A percentile compares a stretch with the other conserved stretches of the same genome.
Evolutionary conservation across 257 asterid species (phyloP).

Genomic region (Striga asiatica): DNA sequence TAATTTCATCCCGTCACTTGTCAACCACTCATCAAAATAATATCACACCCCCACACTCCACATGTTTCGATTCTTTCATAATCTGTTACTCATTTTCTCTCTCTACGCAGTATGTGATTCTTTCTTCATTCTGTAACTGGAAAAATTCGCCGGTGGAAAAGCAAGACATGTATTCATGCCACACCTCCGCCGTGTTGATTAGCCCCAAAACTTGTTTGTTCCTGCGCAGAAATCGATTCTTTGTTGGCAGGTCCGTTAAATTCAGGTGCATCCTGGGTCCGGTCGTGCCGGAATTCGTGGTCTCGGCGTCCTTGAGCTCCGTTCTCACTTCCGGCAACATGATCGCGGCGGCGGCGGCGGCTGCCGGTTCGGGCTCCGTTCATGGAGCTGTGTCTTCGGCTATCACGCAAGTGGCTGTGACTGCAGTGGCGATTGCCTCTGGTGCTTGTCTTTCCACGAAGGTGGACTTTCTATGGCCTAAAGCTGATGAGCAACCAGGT

Average conservation of each 20-base stretch:
- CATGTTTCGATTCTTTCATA: no score
- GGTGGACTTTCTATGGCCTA: slow-evolving; percentile 95
- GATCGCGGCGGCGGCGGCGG: slow-evolving; percentile 70
- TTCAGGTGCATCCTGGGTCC: slow-evolving; percentile 37
- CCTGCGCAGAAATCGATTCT: slow-evolving; percentile 28
- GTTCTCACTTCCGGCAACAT: slow-evolving; percentile 59
- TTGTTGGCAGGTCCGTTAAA: slow-evolving; percentile 24
- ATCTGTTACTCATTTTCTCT: no score
- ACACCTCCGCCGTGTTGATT: slow-evolving; percentile 33
- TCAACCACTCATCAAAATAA: no score
- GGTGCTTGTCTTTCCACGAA: slow-evolving; percentile 98
- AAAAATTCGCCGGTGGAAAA: no score
- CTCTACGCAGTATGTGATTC: no score
- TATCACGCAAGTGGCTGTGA: slow-evolving; percentile 80
- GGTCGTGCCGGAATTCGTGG: slow-evolving; percentile 29
- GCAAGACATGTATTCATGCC: slow-evolving; percentile 37
- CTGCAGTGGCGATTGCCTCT: slow-evolving; percentile 92
- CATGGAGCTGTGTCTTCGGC: slow-evolving; percentile 93
- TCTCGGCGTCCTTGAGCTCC: slow-evolving; percentile 51
- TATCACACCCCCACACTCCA: no score
- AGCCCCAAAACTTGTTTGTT: slow-evolving; percentile 26
- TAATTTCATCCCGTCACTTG: no score
- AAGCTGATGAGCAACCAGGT: slow-evolving; percentile 79
- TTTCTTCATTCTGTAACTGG: no score
- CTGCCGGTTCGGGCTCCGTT: slow-evolving; percentile 55